phyloP scores from a whole-genome alignment of 495 filamentous ascomycete species.

The Entonaema liquescens region DNA sequence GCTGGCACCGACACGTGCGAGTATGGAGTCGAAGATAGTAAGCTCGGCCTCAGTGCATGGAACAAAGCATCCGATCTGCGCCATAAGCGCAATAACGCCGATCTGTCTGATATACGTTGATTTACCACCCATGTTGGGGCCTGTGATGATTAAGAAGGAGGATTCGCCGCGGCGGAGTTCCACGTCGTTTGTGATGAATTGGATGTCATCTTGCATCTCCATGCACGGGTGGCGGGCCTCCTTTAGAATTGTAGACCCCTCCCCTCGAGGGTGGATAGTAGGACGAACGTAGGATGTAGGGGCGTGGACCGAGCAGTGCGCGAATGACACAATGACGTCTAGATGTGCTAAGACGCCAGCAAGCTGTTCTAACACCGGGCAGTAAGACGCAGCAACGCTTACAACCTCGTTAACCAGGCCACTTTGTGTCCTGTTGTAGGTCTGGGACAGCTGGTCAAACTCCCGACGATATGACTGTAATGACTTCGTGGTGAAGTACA shows the following conservation, averaged over 20 bases:
- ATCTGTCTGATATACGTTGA: slow-evolving; percentile 99
- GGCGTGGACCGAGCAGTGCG: slow-evolving; percentile 92
- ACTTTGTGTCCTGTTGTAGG: slow-evolving; percentile 94
- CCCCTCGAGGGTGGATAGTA: slow-evolving; percentile 88
- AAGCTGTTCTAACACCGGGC: slow-evolving; percentile 88
- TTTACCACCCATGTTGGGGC: slow-evolving; percentile 99
- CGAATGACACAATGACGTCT: slow-evolving; percentile 95
- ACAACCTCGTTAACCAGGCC: slow-evolving; percentile 94
- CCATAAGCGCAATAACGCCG: slow-evolving; percentile 97
- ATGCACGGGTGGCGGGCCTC: slow-evolving; percentile 97
- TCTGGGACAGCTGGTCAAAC: slow-evolving; percentile 92
- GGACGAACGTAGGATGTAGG: slow-evolving; percentile 91
- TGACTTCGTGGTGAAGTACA: slow-evolving; percentile 93
- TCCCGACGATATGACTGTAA: slow-evolving; percentile 86
- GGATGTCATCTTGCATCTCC: slow-evolving; percentile 98
- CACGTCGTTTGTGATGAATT: slow-evolving; percentile 99
- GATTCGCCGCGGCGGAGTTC: slow-evolving; percentile 79
- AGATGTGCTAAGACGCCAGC: slow-evolving; percentile 91
- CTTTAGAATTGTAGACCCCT: slow-evolving; percentile 88
- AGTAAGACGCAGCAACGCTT: slow-evolving; percentile 91
- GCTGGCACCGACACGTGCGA: slow-evolving; percentile 93
- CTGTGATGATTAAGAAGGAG: slow-evolving; percentile 96
- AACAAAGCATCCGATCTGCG: slow-evolving; percentile 96
- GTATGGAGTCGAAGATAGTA: slow-evolving; percentile 97
- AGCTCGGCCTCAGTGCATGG: slow-evolving; percentile 90